phyloP scores from a whole-genome alignment of 345 rosid genomes.

The Populus deltoides region DNA sequence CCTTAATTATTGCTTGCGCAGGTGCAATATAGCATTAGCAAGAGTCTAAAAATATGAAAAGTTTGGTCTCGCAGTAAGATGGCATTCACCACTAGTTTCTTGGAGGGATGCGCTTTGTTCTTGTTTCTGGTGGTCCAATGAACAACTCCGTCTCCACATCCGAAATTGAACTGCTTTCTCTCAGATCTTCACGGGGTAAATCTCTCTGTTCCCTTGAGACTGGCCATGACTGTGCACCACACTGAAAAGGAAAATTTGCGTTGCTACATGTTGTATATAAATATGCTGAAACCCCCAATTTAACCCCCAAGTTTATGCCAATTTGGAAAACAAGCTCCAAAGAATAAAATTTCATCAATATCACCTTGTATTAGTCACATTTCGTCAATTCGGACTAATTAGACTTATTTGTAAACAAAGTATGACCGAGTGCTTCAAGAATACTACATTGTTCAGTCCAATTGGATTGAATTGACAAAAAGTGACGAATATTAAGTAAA shows the following conservation, averaged over 20 bases:
- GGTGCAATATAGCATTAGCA: not conserved
- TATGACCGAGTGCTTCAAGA: not conserved
- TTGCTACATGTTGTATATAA: not conserved
- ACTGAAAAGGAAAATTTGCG: not conserved
- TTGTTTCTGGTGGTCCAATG: slow-evolving; percentile 75
- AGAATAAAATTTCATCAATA: not conserved
- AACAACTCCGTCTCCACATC: slow-evolving; percentile 85
- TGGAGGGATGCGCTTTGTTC: slow-evolving; percentile 27
- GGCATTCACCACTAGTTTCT: not conserved
- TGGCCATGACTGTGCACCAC: not conserved
- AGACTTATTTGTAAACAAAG: not conserved
- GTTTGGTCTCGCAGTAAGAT: not conserved
- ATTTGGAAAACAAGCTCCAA: not conserved
- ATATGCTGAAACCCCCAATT: not conserved
- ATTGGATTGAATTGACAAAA: not conserved
- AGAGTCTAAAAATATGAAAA: not conserved
- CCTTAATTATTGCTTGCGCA: not conserved
- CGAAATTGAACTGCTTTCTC: slow-evolving; percentile 43
- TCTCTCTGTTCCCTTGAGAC: not conserved
- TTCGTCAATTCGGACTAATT: not conserved
- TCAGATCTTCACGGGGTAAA: slow-evolving; percentile 18
- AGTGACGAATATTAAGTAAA: not conserved
- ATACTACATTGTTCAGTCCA: not conserved
- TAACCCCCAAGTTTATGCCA: not conserved
- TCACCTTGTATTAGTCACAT: not conserved